Base-by-base conservation (phyloP, 2,329 filamentous ascomycete species). In the Aspergillus udagawae region DNA sequence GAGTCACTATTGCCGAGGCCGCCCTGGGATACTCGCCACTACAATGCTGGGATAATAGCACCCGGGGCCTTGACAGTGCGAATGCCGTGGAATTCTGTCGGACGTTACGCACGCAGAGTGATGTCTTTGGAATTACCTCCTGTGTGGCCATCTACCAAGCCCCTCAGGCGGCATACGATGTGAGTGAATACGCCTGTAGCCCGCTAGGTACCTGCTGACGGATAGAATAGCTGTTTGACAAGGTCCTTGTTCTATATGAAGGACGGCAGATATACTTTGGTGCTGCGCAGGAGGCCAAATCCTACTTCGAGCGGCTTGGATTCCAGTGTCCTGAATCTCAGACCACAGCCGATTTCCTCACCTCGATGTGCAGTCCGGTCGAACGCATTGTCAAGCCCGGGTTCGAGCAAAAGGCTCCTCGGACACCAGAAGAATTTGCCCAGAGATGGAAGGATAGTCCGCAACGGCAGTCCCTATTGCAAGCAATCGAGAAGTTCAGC, bases 221-320 rank as follows among this genome's bases (percentile, higher is more conserved):
- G 6, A 17, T 2, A 9, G 0, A 12, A 12, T 20, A 59, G 52
- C 70, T 83, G 10, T 90, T 91, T 60, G 87, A 91, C 70, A 90
- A 89, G 67, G 83, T 83, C 0, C 78, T 82, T 0, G 83, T 91
- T 0, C 76, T 91, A 0, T 89, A 90, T 65, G 86, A 90, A 62
- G 88, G 88, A 1, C 80, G 85, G 0, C 82, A 90, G 65, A 90
- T 92, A 63, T 92, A 84, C 75, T 91, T 87, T 62, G 89, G 89
- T 0, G 80, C 80, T 0, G 81, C 84, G 0, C 66, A 65, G 2
- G 71, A 78, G 1, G 88, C 88, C 0, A 85, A 81, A 61, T 66
- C 65, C 0, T 91, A 83, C 72, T 90, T 91, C 59, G 83, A 87
- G 65, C 74, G 79, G 3, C 80, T 87, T 67, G 88, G 88, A 12